These are phyloP conservation scores for Sugiyamaella smithiae DNA, from an alignment of 805 yeast genomes.

Conservation along the genomic window DNA sequence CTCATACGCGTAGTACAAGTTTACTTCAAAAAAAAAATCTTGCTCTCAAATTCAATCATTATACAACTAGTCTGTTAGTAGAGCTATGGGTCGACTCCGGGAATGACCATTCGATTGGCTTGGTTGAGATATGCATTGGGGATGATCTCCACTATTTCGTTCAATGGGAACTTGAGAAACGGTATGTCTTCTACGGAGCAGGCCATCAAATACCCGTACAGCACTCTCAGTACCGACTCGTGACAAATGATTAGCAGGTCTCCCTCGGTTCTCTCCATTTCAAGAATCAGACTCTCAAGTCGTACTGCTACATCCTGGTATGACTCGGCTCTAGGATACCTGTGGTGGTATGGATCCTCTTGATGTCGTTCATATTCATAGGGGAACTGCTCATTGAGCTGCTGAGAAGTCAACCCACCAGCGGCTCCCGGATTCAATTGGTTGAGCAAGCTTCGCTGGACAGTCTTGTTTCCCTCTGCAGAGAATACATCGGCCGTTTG, in stretches of 20 bases:
- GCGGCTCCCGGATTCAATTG: constrained; percentile 88
- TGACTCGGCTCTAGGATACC: constrained; percentile 90
- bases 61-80: background rate
- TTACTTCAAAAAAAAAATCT: too few relatives aligned
- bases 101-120: constrained; percentile 26
- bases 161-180: constrained; percentile 66
- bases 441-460: constrained; percentile 77
- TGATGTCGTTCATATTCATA: constrained; percentile 62
- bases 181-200: constrained; percentile 87
- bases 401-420: constrained; percentile 62
- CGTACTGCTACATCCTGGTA: constrained; percentile 95
- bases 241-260: constrained; percentile 91
- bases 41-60: too few relatives aligned
- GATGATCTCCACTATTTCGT: constrained; percentile 81
- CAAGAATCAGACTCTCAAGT: constrained; percentile 87
- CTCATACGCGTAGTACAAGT: too few relatives aligned
- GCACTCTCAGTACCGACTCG: constrained; percentile 81
- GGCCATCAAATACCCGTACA: constrained; percentile 94
- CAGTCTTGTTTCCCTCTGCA: constrained; percentile 55
- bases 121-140: constrained; percentile 67
- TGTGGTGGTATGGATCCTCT: constrained; percentile 86
- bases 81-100: constrained; percentile 22
- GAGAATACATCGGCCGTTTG: constrained; percentile 73
- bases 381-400: constrained; percentile 60
- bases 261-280: constrained; percentile 81